Conservation (phyloP, 139 green algal genomes). For the Astrephomene gubernaculifera region DNA sequence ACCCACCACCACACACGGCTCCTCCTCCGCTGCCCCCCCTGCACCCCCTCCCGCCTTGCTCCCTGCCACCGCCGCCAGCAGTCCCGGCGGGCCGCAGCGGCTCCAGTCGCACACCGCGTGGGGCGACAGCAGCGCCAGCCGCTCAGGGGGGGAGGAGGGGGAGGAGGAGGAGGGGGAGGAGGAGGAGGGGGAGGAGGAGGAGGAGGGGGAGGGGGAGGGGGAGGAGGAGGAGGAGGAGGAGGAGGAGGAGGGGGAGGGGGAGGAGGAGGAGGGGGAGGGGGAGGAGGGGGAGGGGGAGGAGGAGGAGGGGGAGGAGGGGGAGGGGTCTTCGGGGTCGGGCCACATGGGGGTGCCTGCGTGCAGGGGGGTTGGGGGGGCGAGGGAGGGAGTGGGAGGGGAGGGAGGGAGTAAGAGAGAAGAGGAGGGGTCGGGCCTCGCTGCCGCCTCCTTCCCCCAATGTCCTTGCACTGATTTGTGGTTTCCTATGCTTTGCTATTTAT, state of each 20-base stretch:
- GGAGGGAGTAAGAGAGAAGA: too few relatives aligned
- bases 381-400: too few relatives aligned
- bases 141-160: background rate
- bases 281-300: background rate
- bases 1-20: slow-evolving; percentile 41
- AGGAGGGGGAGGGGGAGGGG: background rate
- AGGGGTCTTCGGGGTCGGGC: too few relatives aligned
- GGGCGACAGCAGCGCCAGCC: background rate
- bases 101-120: slow-evolving; percentile 36
- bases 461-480: too few relatives aligned
- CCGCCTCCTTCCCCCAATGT: too few relatives aligned
- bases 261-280: background rate
- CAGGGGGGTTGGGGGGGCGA: too few relatives aligned
- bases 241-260: background rate
- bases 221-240: background rate
- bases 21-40: background rate
- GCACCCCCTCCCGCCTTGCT: background rate
- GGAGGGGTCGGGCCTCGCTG: too few relatives aligned
- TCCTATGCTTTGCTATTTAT: too few relatives aligned
- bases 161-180: background rate
- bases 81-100: background rate
- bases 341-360: too few relatives aligned
- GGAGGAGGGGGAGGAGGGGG: too few relatives aligned
- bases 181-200: background rate
- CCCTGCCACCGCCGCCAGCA: background rate